phyloP scores from a whole-genome alignment of 805 yeast species.

The Saturnispora sanitii region DNA sequence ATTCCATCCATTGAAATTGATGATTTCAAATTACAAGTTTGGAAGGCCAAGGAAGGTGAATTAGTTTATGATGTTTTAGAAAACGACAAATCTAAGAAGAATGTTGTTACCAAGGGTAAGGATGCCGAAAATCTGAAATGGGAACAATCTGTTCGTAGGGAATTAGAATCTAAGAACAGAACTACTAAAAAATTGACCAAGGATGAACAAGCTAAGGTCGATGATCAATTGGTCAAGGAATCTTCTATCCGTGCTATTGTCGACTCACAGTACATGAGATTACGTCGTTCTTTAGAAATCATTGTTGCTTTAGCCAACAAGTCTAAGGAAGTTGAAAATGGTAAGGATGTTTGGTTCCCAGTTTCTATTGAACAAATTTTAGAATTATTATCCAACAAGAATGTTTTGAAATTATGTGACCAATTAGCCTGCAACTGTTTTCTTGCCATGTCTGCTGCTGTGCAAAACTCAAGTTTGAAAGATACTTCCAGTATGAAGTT shows the following conservation, averaged over 20 bases:
- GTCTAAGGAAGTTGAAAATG: constrained; percentile 49
- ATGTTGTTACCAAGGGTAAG: constrained; percentile 52
- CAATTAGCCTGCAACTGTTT: constrained; percentile 38
- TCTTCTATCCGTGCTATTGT: constrained; percentile 42
- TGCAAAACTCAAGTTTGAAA: constrained; percentile 36
- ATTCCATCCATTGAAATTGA: constrained; percentile 31
- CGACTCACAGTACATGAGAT: constrained; percentile 25
- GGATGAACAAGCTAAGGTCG: constrained; percentile 62
- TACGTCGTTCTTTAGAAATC: constrained; percentile 43
- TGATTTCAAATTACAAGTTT: constrained; percentile 46
- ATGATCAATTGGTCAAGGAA: constrained; percentile 58
- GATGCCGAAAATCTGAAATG: constrained; percentile 81
- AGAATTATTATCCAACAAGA: constrained; percentile 30
- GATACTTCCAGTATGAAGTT: constrained; percentile 36
- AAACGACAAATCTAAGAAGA: constrained; percentile 27
- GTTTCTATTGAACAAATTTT: constrained; percentile 45
- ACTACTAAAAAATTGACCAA: constrained; percentile 51
- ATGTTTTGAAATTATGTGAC: constrained; percentile 26
- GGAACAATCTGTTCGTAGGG: constrained; percentile 79
- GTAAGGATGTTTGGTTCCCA: constrained; percentile 62
- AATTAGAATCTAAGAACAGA: constrained; percentile 44
- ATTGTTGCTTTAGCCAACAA: constrained; percentile 44
- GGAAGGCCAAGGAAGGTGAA: constrained; percentile 61
- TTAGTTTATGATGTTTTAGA: constrained; percentile 57
- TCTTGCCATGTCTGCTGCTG: constrained; percentile 42